A percentile compares a stretch with the other conserved stretches of the same genome.
Evolutionary conservation across 2,329 filamentous ascomycete genomes (phyloP).

Genomic region (Paecilomyces dactylethromorphus): DNA sequence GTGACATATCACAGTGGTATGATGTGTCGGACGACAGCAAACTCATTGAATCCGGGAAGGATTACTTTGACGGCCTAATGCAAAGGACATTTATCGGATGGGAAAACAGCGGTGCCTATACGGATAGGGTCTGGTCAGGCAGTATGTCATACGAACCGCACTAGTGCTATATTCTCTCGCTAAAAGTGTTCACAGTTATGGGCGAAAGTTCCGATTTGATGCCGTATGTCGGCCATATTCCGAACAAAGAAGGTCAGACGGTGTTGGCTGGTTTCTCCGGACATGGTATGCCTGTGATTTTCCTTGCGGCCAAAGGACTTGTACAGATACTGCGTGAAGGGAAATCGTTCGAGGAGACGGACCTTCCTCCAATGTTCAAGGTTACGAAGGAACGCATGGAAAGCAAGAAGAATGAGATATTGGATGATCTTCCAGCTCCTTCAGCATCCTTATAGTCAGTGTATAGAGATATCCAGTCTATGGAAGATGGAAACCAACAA

Average conservation of each 20-base stretch:
- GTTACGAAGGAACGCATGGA: neutral
- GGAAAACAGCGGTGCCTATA: conserved; percentile 25
- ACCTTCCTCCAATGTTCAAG: neutral
- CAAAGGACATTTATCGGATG: conserved; percentile 29
- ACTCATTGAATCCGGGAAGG: conserved; percentile 41
- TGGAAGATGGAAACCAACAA: no score
- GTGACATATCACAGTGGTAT: conserved; percentile 38
- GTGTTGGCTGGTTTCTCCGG: conserved; percentile 58
- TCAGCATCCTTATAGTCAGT: neutral
- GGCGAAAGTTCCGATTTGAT: conserved; percentile 45
- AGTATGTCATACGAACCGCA: conserved; percentile 13
- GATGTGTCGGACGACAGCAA: conserved; percentile 37
- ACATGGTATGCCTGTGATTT: conserved; percentile 60
- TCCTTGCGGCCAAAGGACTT: conserved; percentile 52
- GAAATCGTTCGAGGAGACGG: neutral
- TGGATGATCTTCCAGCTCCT: neutral
- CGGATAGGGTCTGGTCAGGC: conserved; percentile 28
- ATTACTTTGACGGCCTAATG: conserved; percentile 35
- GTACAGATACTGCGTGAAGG: neutral
- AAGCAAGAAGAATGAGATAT: neutral
- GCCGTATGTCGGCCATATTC: conserved; percentile 48
- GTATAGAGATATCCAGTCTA: neutral
- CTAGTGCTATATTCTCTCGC: neutral
- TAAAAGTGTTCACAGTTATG: conserved; percentile 38
- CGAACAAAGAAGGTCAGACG: conserved; percentile 43